Base-by-base conservation (phyloP, 192 early-diverging fungal genomes). In the Podila clonocystis region DNA sequence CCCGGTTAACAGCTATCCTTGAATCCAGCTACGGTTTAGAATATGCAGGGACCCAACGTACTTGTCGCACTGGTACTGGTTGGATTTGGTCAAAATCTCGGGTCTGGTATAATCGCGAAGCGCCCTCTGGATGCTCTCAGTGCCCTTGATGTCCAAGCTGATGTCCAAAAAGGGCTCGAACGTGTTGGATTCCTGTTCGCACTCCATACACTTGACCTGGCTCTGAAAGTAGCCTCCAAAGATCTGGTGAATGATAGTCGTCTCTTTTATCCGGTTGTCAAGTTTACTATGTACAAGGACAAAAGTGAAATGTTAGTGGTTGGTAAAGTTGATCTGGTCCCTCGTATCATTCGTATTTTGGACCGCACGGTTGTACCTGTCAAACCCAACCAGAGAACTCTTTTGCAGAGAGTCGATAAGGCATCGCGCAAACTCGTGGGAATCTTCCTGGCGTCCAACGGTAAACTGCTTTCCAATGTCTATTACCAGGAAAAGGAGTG, bases 221-320 rank as follows among this genome's bases (percentile, higher is more conserved):
- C 91, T 93, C 67, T 92, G 94, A 52, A 94, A 69, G 67, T 92
- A 92, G 0, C 95, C 95, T 62, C 94, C 94, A 92, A 96, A 96
- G 13, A 96, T 87, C 63, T 91, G 92, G 79, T 93, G 91, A 15
- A 93, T 82, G 20, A 93, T 73, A 7, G 94, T 91, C 5, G 94
- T 91, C 74, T 92, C 91, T 74, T 95, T 92, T 70, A 92, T 84
- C 45, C 89, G 87, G n/a, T 89, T 78, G 57, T 93, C 90, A 30
- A 91, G 74, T 85, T 89, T 91, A 50, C 89, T 87, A 59, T 17
- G 13, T 11, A 26, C 9, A 30, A 57, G 34, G 31, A 49, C 41
- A 28, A 68, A 62, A 11, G 36, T 36, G 20, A 34, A 62, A 50
- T 49, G 15, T 28, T 22, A 9, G 26, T 45, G 41, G 17, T 17